Percentiles rank a stretch among this genome's conserved stretches.
Conservation (phyloP, 805 yeast genomes). For the Torulaspora microellipsoides region DNA sequence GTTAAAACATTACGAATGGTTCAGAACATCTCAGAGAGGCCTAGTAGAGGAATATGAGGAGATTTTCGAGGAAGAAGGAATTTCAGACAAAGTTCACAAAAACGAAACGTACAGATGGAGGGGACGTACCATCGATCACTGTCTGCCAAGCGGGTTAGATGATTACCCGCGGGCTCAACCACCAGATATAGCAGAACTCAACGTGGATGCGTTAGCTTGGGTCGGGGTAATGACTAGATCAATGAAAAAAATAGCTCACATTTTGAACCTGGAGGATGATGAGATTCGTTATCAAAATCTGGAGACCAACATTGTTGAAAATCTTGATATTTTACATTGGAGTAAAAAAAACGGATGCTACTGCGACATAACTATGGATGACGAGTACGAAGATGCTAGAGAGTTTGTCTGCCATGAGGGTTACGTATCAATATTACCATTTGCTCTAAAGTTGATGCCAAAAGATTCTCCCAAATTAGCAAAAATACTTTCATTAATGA, state of each 20-base stretch:
- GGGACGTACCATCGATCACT: constrained; percentile 80
- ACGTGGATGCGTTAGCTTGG: constrained; percentile 90
- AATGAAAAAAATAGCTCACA: constrained; percentile 65
- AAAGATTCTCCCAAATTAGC: constrained; percentile 44
- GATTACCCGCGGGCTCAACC: constrained; percentile 85
- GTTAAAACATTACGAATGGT: constrained; percentile 77
- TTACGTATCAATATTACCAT: constrained; percentile 82
- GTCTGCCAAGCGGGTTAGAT: constrained; percentile 90
- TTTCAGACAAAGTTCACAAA: constrained; percentile 39
- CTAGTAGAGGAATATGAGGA: constrained; percentile 61
- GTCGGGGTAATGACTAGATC: constrained; percentile 87
- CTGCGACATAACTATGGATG: constrained; percentile 81
- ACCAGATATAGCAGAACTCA: constrained; percentile 84
- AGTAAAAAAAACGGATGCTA: constrained; percentile 56
- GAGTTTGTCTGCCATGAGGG: constrained; percentile 81
- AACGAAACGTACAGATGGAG: constrained; percentile 85
- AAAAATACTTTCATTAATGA: constrained; percentile 51
- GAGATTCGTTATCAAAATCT: constrained; percentile 47
- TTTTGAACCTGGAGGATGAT: constrained; percentile 58
- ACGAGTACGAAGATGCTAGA: constrained; percentile 51
- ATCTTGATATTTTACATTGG: constrained; percentile 81
- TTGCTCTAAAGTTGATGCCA: constrained; percentile 62
- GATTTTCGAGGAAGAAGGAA: constrained; percentile 24
- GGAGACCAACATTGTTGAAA: constrained; percentile 53
- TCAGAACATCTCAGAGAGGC: constrained; percentile 75